A percentile compares a stretch with the other conserved stretches of the same genome.
These are phyloP conservation scores for Pseudogymnoascus sp. DNA, from an alignment of 2,329 filamentous ascomycete species.

Conservation along the genomic window DNA sequence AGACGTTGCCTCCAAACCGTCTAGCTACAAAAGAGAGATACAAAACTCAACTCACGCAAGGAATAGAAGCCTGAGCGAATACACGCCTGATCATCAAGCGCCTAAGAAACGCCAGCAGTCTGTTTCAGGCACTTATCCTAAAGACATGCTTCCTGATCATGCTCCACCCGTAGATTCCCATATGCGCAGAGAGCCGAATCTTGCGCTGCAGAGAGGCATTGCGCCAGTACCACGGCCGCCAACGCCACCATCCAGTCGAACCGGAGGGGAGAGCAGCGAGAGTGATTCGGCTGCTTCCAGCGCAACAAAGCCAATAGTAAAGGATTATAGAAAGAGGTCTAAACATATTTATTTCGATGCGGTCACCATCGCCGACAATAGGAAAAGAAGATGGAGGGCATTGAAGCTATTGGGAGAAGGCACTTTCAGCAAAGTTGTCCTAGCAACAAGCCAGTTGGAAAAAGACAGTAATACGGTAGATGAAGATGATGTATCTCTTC, in stretches of 20 bases:
- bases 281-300: slow-evolving; percentile 44
- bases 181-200: slow-evolving; percentile 71
- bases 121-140: slow-evolving; percentile 57
- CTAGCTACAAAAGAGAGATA: slow-evolving; percentile 13
- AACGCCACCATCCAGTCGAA: slow-evolving; percentile 79
- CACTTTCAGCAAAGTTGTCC: slow-evolving; percentile 89
- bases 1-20: slow-evolving; percentile 20
- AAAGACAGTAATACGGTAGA: slow-evolving; percentile 40
- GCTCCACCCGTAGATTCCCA: slow-evolving; percentile 45
- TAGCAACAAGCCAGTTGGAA: slow-evolving; percentile 73
- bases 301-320: slow-evolving; percentile 30
- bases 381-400: slow-evolving; percentile 71
- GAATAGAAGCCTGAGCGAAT: slow-evolving; percentile 85
- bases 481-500: slow-evolving; percentile 31
- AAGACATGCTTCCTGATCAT: slow-evolving; percentile 38
- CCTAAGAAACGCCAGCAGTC: slow-evolving; percentile 65
- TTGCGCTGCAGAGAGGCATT: slow-evolving; percentile 73
- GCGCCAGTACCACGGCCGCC: slow-evolving; percentile 58
- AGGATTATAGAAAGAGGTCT: slow-evolving; percentile 31
- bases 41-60: slow-evolving; percentile 33
- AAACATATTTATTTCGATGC: slow-evolving; percentile 64
- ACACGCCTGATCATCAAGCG: slow-evolving; percentile 66
- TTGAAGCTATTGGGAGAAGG: slow-evolving; percentile 80
- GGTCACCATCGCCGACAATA: slow-evolving; percentile 58
- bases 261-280: slow-evolving; percentile 44